A percentile compares a stretch with the other conserved stretches of the same genome.
These are phyloP conservation scores for Tolypocladium inflatum DNA, from an alignment of 2,329 filamentous ascomycete species.

Conservation along the genomic window DNA sequence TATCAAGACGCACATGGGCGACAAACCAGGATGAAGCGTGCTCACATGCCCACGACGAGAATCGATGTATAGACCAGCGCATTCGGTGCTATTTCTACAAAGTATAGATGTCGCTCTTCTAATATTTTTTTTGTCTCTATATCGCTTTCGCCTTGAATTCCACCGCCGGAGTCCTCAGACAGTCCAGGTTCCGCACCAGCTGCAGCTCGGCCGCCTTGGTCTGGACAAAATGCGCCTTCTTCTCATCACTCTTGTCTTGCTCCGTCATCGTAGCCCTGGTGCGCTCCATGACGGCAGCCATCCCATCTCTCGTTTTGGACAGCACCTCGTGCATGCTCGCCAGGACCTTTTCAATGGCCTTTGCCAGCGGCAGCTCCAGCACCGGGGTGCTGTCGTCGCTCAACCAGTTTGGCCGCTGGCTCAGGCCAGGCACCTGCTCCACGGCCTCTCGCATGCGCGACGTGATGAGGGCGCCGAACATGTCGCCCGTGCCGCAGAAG, in stretches of 20 bases:
- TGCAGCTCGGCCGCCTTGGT: conserved; percentile 86
- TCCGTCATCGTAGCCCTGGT: conserved; percentile 31
- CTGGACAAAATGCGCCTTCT: conserved; percentile 54
- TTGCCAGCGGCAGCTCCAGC: conserved; percentile 69
- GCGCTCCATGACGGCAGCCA: conserved; percentile 41
- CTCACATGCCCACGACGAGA: background rate
- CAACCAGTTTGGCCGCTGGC: conserved; percentile 57
- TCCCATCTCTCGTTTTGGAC: conserved; percentile 54
- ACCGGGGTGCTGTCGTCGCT: conserved; percentile 62
- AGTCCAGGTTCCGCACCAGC: conserved; percentile 64
- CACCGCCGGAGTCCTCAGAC: conserved; percentile 56
- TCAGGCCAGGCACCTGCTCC: conserved; percentile 33
- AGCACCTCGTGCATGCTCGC: conserved; percentile 89
- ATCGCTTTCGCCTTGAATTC: conserved; percentile 51
- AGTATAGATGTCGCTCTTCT: background rate
- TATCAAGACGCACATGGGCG: too few species aligned
- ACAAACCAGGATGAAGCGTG: background rate
- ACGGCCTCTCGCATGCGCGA: conserved; percentile 82
- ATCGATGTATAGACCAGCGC: background rate
- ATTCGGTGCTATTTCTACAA: background rate
- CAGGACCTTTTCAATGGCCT: conserved; percentile 75
- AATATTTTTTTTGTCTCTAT: conserved; percentile 14
- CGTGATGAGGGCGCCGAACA: conserved; percentile 91
- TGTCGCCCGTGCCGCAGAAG: conserved; percentile 94
- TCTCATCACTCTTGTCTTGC: conserved; percentile 37